phyloP scores from a whole-genome alignment of 2,329 filamentous ascomycete species.

The Plenodomus lindquistii region DNA sequence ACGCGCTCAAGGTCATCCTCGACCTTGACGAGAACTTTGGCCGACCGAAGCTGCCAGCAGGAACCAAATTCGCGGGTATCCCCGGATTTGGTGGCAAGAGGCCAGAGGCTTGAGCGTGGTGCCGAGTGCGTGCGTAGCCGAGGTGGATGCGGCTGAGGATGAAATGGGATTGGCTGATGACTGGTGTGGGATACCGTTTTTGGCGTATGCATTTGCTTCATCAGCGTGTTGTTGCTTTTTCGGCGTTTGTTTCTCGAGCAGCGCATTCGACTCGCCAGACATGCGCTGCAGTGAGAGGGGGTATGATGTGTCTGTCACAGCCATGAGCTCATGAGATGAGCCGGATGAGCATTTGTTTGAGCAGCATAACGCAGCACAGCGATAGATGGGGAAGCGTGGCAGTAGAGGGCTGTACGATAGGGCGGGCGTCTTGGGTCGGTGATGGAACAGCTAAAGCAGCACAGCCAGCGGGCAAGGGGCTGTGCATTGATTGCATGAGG shows the following conservation, averaged over 20 bases:
- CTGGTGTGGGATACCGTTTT: constrained; percentile 23
- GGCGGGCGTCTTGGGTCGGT: constrained; percentile 4
- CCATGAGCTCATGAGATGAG: background rate
- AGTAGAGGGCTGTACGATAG: constrained; percentile 30
- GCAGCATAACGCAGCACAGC: constrained; percentile 8
- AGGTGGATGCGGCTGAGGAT: constrained; percentile 22
- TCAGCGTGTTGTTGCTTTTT: constrained; percentile 34
- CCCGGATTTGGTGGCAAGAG: constrained; percentile 43
- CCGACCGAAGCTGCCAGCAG: constrained; percentile 62
- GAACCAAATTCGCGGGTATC: constrained; percentile 40
- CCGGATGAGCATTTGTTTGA: background rate
- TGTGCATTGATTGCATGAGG: constrained; percentile 11
- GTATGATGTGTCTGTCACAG: constrained; percentile 6
- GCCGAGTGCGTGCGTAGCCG: constrained; percentile 11
- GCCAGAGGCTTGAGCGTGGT: constrained; percentile 25
- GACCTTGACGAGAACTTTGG: constrained; percentile 95
- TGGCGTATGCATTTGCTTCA: constrained; percentile 25
- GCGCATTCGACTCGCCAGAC: constrained; percentile 17
- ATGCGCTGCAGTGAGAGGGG: constrained; percentile 23
- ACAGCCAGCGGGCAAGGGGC: constrained; percentile 3
- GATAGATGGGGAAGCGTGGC: constrained; percentile 19
- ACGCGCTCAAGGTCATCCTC: constrained; percentile 92
- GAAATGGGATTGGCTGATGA: constrained; percentile 37
- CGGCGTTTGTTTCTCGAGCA: constrained; percentile 22
- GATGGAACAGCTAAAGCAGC: background rate